A percentile compares a stretch with the other conserved stretches of the same genome.
These are phyloP conservation scores for Salix purpurea DNA, from an alignment of 345 rosid genomes.

Conservation along the genomic window DNA sequence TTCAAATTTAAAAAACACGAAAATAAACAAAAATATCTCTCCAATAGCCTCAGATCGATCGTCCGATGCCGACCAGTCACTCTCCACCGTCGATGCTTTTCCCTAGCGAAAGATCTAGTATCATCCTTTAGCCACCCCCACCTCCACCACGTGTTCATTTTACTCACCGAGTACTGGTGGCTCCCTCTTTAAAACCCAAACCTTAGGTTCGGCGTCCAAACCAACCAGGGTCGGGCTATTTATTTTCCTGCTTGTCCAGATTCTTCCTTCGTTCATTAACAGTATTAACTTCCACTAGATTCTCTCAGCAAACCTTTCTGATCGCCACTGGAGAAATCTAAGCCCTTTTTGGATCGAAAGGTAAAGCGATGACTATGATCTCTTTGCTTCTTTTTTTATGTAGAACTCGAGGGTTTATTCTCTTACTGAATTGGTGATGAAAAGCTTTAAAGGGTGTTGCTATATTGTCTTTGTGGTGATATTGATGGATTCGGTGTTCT, in stretches of 20 bases:
- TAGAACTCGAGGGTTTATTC: neutral
- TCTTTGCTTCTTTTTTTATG: neutral
- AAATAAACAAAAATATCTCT: neutral
- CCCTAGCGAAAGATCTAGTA: neutral
- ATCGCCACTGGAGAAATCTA: neutral
- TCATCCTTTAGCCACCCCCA: neutral
- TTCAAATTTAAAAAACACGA: neutral
- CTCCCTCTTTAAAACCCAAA: neutral
- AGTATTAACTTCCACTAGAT: neutral
- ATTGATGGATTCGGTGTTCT: neutral
- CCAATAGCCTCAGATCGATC: neutral
- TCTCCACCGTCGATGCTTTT: slow-evolving; percentile 6
- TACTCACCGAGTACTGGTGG: neutral
- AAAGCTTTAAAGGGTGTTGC: neutral
- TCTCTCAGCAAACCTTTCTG: neutral
- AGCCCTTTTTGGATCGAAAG: neutral
- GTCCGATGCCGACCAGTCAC: slow-evolving; percentile 1
- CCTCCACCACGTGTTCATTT: neutral
- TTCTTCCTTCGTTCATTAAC: neutral
- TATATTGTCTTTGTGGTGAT: neutral
- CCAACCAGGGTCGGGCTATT: neutral
- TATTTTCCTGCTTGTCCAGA: neutral
- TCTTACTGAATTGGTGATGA: neutral
- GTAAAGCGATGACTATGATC: neutral
- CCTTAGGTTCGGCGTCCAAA: slow-evolving; percentile 5